Evolutionary conservation across 768 basidiomycete species (phyloP).

Genomic region (Lentinus tigrinus): DNA sequence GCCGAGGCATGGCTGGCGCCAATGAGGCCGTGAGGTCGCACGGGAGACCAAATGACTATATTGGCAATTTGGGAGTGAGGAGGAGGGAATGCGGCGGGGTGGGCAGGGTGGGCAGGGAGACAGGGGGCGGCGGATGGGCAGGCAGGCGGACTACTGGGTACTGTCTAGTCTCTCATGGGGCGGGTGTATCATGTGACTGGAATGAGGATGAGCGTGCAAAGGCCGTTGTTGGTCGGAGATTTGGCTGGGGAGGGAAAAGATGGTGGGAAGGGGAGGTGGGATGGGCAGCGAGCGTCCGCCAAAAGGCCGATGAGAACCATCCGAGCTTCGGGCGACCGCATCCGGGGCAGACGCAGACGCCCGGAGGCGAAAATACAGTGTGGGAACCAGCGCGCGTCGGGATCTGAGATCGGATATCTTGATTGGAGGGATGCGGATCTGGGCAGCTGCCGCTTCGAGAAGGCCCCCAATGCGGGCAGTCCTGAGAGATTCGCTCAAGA

Average conservation of each 20-base stretch:
- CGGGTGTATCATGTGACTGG: background rate
- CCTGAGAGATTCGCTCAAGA: conserved; percentile 18
- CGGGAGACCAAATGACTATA: conserved; percentile 6
- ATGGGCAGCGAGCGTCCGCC: conserved; percentile 9
- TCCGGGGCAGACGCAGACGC: background rate
- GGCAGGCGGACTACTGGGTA: background rate
- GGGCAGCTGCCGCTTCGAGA: conserved; percentile 11
- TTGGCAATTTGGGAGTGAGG: conserved; percentile 13
- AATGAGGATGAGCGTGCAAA: background rate
- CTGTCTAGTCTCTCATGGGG: background rate
- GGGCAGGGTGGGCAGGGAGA: conserved; percentile 1
- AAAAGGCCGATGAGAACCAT: conserved; percentile 18
- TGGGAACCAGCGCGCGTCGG: background rate
- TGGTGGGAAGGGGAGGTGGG: background rate
- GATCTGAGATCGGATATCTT: conserved; percentile 16
- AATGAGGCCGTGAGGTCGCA: conserved; percentile 69
- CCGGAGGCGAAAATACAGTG: background rate
- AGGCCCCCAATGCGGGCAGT: background rate
- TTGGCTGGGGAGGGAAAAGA: conserved; percentile 1
- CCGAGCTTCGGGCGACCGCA: conserved; percentile 14
- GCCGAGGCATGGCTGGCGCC: conserved; percentile 93
- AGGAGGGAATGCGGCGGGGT: conserved; percentile 1
- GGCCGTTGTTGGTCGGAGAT: conserved; percentile 9
- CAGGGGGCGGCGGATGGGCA: background rate
- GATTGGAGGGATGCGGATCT: conserved; percentile 17